Conservation (phyloP, 176 grass and related monocot genomes). For the Phragmites australis region DNA sequence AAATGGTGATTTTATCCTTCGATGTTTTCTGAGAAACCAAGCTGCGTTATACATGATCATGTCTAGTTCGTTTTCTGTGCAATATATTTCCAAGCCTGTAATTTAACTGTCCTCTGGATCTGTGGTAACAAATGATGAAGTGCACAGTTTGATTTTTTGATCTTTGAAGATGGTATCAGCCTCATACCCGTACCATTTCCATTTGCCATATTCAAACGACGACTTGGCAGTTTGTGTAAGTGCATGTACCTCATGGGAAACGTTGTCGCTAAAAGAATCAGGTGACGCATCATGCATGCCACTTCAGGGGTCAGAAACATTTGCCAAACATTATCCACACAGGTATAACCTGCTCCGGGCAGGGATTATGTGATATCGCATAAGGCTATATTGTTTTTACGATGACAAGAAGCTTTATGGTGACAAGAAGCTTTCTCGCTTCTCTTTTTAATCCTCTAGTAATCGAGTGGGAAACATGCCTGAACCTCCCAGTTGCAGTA, state of each 20-base stretch:
- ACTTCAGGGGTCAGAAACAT: not conserved
- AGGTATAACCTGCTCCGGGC: not conserved
- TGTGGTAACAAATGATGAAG: not conserved
- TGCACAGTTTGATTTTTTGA: not conserved
- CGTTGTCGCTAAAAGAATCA: not conserved
- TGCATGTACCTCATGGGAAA: not conserved
- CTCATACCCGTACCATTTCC: not conserved
- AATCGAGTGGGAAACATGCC: not conserved
- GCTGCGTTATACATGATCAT: not conserved
- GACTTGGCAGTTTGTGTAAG: not conserved
- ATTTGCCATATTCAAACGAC: not conserved
- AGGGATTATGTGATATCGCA: not conserved
- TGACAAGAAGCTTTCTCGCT: not conserved
- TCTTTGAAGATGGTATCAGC: not conserved
- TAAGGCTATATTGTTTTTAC: not conserved
- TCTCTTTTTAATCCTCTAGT: not conserved
- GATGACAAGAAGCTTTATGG: not conserved
- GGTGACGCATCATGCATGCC: not conserved
- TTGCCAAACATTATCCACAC: no score
- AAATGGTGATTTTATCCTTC: not conserved
- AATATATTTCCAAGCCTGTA: not conserved
- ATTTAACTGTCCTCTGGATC: not conserved
- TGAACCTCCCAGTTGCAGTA: not conserved
- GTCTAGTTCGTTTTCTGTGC: not conserved
- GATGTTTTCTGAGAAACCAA: not conserved